Evolutionary conservation across 164 flowering plant species (phyloP).

Genomic region (Magnolia changhungtana): DNA sequence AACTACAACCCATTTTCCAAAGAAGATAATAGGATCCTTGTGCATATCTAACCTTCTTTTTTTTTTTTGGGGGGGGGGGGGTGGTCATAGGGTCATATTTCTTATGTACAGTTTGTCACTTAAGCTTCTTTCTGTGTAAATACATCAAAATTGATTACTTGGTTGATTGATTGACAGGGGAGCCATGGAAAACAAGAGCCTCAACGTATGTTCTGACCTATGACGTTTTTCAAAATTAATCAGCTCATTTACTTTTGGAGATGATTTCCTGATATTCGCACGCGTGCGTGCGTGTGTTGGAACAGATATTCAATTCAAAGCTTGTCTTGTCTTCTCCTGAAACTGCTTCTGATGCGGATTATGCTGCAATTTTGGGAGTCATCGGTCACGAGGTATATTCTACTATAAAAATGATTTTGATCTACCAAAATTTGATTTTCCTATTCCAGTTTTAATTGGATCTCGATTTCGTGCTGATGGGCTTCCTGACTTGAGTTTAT

Average conservation of each 20-base stretch:
- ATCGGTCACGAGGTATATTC: constrained; percentile 89
- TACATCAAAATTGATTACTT: not conserved
- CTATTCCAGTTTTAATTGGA: not conserved
- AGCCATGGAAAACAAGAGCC: constrained; percentile 99
- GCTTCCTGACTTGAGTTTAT: not conserved
- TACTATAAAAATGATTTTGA: not conserved
- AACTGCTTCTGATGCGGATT: constrained; percentile 95
- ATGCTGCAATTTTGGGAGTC: constrained; percentile 95
- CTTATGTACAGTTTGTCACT: too few species aligned
- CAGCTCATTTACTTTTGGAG: not conserved
- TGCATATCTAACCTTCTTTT: too few species aligned
- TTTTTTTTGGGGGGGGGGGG: too few species aligned
- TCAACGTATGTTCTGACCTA: constrained; percentile 55
- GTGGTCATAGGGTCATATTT: too few species aligned
- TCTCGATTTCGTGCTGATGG: not conserved
- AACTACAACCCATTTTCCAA: too few species aligned
- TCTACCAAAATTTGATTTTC: not conserved
- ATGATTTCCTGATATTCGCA: constrained; percentile 1
- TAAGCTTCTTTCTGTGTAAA: too few species aligned
- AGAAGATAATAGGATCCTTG: too few species aligned
- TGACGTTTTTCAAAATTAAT: not conserved
- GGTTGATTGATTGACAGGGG: constrained; percentile 61
- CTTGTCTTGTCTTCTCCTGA: constrained; percentile 98
- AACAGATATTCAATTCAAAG: constrained; percentile 90
- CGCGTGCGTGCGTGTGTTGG: not conserved